Percentiles rank a stretch among this genome's conserved stretches.
phyloP scores from a whole-genome alignment of 345 rosid genomes.

The Eucalyptus brandiana region DNA sequence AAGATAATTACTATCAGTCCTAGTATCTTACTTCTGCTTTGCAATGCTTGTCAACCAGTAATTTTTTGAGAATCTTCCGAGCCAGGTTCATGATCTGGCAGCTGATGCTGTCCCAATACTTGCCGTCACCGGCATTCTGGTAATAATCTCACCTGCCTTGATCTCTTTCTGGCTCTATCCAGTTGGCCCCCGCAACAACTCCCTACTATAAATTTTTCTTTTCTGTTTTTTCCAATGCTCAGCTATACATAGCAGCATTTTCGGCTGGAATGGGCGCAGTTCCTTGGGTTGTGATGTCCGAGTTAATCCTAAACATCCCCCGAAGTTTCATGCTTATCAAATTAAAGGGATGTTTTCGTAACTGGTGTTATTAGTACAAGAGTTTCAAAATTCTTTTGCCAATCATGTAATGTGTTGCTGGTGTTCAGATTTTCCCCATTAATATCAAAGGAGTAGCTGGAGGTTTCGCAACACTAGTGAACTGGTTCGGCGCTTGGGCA shows the following conservation, averaged over 20 bases:
- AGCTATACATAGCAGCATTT: slow-evolving; percentile 76
- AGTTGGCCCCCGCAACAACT: neutral
- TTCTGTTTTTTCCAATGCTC: neutral
- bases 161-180: neutral
- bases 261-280: slow-evolving; percentile 96
- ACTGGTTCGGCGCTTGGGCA: slow-evolving; percentile 97
- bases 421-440: slow-evolving; percentile 69
- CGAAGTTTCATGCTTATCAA: neutral
- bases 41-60: neutral
- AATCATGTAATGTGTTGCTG: neutral
- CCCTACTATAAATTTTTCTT: neutral
- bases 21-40: neutral
- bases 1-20: slow-evolving; percentile 18
- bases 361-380: neutral
- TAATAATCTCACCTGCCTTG: neutral
- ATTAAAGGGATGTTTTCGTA: neutral
- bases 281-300: slow-evolving; percentile 97
- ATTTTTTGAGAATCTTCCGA: neutral
- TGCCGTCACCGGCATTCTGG: slow-evolving; percentile 74
- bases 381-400: neutral
- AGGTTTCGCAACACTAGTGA: slow-evolving; percentile 77
- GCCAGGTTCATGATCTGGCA: slow-evolving; percentile 59
- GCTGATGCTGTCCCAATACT: slow-evolving; percentile 48
- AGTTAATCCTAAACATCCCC: slow-evolving; percentile 27
- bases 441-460: slow-evolving; percentile 90